Conservation (phyloP, 176 grass and related monocot genomes). For the Coix lacrymajobi region DNA sequence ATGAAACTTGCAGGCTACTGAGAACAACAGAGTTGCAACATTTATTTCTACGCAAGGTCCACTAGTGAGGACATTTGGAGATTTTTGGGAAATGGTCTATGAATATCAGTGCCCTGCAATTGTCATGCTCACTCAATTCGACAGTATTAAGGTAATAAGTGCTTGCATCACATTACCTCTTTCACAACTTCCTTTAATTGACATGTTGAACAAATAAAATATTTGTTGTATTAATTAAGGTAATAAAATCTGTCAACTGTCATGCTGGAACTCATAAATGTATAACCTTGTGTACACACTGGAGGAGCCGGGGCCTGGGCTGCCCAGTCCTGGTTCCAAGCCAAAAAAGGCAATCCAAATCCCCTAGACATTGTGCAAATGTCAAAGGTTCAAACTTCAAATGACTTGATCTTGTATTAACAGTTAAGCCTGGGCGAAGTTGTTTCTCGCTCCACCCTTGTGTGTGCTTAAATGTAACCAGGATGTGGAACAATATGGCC, state of each 20-base stretch:
- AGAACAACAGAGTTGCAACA: constrained; percentile 43
- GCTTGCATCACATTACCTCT: constrained; percentile 6
- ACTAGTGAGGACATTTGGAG: constrained; percentile 64
- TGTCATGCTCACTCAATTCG: constrained; percentile 84
- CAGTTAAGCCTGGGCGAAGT: not conserved
- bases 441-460: not conserved
- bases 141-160: constrained; percentile 66
- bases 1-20: constrained; percentile 31
- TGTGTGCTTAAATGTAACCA: not conserved
- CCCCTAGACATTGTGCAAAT: not conserved
- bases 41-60: constrained; percentile 96
- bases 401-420: not conserved
- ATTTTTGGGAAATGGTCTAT: constrained; percentile 92
- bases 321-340: not conserved
- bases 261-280: not conserved
- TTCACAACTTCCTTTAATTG: not conserved
- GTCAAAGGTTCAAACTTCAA: not conserved
- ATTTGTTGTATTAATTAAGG: not conserved
- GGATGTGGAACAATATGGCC: not conserved
- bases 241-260: not conserved
- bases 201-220: constrained; percentile 8
- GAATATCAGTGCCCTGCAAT: constrained; percentile 70
- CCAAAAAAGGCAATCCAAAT: not conserved
- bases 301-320: not conserved
- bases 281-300: not conserved